These are phyloP conservation scores for Aspergillus awamori DNA, from an alignment of 2,329 filamentous ascomycete species.

Conservation along the genomic window DNA sequence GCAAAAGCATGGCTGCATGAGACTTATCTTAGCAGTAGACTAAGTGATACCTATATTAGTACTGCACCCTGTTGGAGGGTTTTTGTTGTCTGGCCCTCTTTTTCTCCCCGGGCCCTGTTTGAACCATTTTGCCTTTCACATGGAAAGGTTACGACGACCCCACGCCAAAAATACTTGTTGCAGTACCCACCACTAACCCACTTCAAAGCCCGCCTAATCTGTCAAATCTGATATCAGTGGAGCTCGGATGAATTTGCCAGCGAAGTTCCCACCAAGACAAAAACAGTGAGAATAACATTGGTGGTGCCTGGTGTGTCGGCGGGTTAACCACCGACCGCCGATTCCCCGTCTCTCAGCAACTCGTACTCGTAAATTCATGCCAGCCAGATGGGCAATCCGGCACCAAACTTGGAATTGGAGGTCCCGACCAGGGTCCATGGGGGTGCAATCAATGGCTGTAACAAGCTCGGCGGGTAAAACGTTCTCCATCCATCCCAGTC, in stretches of 20 bases:
- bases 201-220: neutral
- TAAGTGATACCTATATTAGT: too few relatives aligned
- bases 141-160: neutral
- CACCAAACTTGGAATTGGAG: neutral
- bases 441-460: neutral
- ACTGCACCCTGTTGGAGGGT: too few relatives aligned
- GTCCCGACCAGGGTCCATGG: neutral
- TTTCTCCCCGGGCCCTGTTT: neutral
- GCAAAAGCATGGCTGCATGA: neutral
- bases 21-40: neutral
- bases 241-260: neutral
- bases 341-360: neutral
- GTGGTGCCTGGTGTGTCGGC: neutral
- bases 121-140: neutral
- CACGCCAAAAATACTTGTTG: neutral
- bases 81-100: too few relatives aligned
- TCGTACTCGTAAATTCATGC: neutral
- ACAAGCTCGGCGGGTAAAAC: neutral
- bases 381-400: too few relatives aligned
- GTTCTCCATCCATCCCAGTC: neutral
- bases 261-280: neutral
- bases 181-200: neutral
- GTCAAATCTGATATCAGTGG: constrained; percentile 6
- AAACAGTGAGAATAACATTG: neutral
- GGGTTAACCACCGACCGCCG: neutral